A percentile compares a stretch with the other conserved stretches of the same genome.
Evolutionary conservation across 306 rosid species (phyloP).

Genomic region (Vigna trinervia): DNA sequence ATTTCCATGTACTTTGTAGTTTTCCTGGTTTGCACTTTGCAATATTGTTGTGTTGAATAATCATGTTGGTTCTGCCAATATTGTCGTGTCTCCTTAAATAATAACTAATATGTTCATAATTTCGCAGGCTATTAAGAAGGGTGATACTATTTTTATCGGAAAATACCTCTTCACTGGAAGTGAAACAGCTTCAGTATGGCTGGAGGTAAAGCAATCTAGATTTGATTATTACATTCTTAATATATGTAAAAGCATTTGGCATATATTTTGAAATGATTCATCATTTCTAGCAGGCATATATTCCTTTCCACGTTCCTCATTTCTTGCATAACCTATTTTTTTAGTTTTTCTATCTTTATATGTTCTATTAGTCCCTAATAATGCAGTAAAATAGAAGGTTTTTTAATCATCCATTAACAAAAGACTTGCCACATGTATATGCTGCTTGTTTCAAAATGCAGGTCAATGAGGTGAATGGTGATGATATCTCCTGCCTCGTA

Average conservation of each 20-base stretch:
- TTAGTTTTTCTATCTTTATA: neutral
- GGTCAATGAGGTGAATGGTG: slow-evolving; percentile 82
- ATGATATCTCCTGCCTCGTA: slow-evolving; percentile 76
- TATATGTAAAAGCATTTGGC: neutral
- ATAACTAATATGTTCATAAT: slow-evolving; percentile 29
- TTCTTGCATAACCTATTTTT: neutral
- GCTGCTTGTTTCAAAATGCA: slow-evolving; percentile 44
- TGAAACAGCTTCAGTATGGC: slow-evolving; percentile 56
- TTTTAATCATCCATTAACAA: neutral
- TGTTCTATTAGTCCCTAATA: neutral
- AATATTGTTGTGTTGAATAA: slow-evolving; percentile 1
- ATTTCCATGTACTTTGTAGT: slow-evolving; percentile 6
- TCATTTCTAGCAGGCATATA: neutral
- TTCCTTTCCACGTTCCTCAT: slow-evolving; percentile 11
- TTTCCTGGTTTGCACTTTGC: slow-evolving; percentile 9
- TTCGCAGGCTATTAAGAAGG: slow-evolving; percentile 56
- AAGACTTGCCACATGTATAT: slow-evolving; percentile 1
- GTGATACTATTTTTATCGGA: slow-evolving; percentile 54
- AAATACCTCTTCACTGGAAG: slow-evolving; percentile 53
- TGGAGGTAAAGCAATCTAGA: slow-evolving; percentile 47
- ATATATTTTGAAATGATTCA: neutral
- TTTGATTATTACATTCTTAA: slow-evolving; percentile 13
- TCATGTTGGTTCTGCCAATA: neutral
- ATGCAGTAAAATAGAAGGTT: neutral
- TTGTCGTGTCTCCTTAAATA: neutral